Base-by-base conservation (phyloP, 2,329 filamentous ascomycete species). In the Coniella vitis region DNA sequence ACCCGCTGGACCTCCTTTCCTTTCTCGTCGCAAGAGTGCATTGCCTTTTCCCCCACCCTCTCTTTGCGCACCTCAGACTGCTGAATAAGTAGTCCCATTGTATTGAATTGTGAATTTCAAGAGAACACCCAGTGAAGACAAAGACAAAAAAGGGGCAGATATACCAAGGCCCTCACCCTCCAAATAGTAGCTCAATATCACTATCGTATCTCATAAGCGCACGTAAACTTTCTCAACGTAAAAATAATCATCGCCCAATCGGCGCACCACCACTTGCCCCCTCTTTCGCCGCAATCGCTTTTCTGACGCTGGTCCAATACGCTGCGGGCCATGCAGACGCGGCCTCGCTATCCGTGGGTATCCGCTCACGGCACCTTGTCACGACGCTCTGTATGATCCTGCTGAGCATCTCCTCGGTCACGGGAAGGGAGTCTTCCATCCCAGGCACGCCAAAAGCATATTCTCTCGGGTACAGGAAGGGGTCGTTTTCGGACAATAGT, bases 381-480 rank as follows among this genome's bases (percentile, higher is more conserved):
- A 80, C 78, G 17, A 83, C 79, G 58, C 77, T 83, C 64, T 81
- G 75, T 51, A 84, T 75, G 55, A 84, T 81, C 39, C 79, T 68
- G 29, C 73, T 73, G 25, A 84, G 70, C 45, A 84, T 65, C 57
- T 83, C 80, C 60, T 84, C 78, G 16, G 78, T 78, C 46, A 84
- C 74, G 4, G 81, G 79, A 14, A 84, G 63, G 10, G 76, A 70
- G 52, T 71, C 71, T 13, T 76, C 75, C 19, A 60, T 56, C 42
- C 57, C 47, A 31, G 55, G 53, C 7, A 60, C 53, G 5, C 54
- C 50, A 7, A 58, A 53, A 38, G 70, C 67, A 7, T 76, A 67
- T 59, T 83, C 79, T 31, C 71, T 69, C 0, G 83, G 83, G 57
- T 83, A 81, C 34, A 86, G 61, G 60, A 86, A 86, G 3, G 79